A percentile compares a stretch with the other conserved stretches of the same genome.
These are phyloP conservation scores for Sanghuangporus sanghuang DNA, from an alignment of 1,284 basidiomycete species.

Conservation along the genomic window DNA sequence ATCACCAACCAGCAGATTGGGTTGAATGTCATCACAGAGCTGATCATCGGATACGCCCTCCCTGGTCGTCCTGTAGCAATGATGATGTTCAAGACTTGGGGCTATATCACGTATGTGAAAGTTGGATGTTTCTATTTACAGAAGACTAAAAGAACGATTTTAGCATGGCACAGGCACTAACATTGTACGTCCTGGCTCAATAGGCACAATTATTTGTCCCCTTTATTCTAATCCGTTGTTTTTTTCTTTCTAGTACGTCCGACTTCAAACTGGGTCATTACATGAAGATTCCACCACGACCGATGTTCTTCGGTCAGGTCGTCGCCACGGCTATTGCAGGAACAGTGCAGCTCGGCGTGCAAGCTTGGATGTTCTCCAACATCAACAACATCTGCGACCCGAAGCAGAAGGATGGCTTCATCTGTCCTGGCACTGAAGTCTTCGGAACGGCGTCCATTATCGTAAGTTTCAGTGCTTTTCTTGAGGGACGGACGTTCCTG, in stretches of 20 bases:
- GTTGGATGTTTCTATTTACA: too few species aligned
- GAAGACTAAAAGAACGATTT: conserved; percentile 14
- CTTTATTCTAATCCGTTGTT: too few species aligned
- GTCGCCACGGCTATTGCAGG: conserved; percentile 38
- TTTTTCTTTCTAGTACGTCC: conserved; percentile 17
- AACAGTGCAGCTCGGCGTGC: conserved; percentile 36
- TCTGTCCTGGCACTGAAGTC: conserved; percentile 31
- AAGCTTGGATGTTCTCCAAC: conserved; percentile 40
- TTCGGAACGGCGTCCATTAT: conserved; percentile 36
- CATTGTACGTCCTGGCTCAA: conserved; percentile 20
- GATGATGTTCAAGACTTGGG: conserved; percentile 35
- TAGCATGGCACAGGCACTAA: conserved; percentile 23
- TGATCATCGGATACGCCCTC: conserved; percentile 37
- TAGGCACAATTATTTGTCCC: too few species aligned
- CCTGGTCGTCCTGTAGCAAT: conserved; percentile 33
- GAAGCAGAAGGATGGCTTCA: conserved; percentile 32
- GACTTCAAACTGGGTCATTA: conserved; percentile 36
- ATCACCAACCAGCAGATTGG: conserved; percentile 41
- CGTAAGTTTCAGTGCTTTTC: conserved; percentile 24
- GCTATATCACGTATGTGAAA: conserved; percentile 35
- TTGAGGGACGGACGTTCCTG: background rate
- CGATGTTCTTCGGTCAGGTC: conserved; percentile 34
- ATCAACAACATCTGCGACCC: conserved; percentile 30
- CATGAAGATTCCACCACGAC: conserved; percentile 37
- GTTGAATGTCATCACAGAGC: conserved; percentile 41